Evolutionary conservation across 2,329 filamentous ascomycete species (phyloP).

Genomic region (Colletotrichum sp.): DNA sequence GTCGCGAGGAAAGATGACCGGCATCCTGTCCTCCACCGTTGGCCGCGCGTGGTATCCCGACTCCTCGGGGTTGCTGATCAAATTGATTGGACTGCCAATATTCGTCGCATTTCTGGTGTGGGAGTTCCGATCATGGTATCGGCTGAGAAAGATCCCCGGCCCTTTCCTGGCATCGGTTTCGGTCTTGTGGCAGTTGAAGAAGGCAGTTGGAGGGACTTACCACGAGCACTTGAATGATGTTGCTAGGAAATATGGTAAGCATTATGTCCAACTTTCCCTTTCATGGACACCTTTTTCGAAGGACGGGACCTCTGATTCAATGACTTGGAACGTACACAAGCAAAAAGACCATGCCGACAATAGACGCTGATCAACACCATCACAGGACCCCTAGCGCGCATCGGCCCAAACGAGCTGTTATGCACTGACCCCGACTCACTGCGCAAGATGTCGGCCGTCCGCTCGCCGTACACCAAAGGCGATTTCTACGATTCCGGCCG

Average conservation of each 20-base stretch:
- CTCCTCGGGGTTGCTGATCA: neutral
- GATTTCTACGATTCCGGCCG: constrained; percentile 41
- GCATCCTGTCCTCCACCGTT: neutral
- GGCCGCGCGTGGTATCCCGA: neutral
- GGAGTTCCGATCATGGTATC: constrained; percentile 29
- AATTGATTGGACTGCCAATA: neutral
- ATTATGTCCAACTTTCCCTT: neutral
- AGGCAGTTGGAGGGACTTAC: constrained; percentile 25
- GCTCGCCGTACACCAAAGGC: constrained; percentile 41
- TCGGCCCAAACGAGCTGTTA: constrained; percentile 47
- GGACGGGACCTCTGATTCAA: neutral
- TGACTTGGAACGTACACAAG: neutral
- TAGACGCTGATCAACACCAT: neutral
- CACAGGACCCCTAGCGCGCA: constrained; percentile 40
- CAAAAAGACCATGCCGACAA: neutral
- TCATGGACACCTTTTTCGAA: neutral
- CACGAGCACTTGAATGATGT: constrained; percentile 31
- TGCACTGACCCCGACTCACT: constrained; percentile 41
- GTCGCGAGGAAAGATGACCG: neutral
- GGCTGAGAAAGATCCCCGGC: constrained; percentile 33
- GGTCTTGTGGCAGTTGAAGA: constrained; percentile 29
- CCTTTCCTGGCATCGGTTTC: constrained; percentile 30
- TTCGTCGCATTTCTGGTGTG: neutral
- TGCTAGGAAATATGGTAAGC: constrained; percentile 21
- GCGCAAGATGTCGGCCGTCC: constrained; percentile 36